Base-by-base conservation (phyloP, 2,329 filamentous ascomycete genomes). In the Neonectria sp. region DNA sequence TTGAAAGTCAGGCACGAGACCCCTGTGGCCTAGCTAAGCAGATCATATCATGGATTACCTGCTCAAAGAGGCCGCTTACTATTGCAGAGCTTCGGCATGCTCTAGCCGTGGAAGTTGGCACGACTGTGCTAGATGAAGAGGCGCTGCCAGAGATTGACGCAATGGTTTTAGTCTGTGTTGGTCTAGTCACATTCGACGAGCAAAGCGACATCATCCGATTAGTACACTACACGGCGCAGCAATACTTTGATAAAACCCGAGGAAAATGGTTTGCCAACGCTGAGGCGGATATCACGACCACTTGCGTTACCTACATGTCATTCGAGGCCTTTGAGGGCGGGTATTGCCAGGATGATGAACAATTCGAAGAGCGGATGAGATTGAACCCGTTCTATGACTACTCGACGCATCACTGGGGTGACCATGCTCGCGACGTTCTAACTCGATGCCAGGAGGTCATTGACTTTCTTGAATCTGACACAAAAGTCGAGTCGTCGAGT, bases 151-250 rank as follows among this genome's bases (percentile, higher is more conserved):
- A 78, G 0, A 37, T 81, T 2, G 21, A 2, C 21, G 21, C 21
- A 1, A 75, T 79, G 5, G 74, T 79, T 3, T 60, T 84, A 1
- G 60, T 84, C 0, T 86, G 83, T 63, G 79, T 78, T 33, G 84
- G 84, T 0, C 57, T 87, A 12, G 79, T 86, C 1, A 80, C 77
- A 0, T 43, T 84, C 3, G 82, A 86, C 40, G 61, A 80, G 55
- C 67, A 81, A 48, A 85, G 76, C 52, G 52, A 75, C 24, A 73
- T 80, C 27, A 73, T 86, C 8, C 78, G 82, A 4, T 68, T 86
- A 0, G 81, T 84, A 4, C 84, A 87, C 67, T 83, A 83, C 60
- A 86, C 84, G 0, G 77, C 83, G 1, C 81, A 85, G 49, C 79
- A 85, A 45, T 87, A 84, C 68, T 79, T 86, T 48, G 75, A 82